phyloP scores from a whole-genome alignment of 352 stramenopile genomes.

The Pelagophyceae sp. region DNA sequence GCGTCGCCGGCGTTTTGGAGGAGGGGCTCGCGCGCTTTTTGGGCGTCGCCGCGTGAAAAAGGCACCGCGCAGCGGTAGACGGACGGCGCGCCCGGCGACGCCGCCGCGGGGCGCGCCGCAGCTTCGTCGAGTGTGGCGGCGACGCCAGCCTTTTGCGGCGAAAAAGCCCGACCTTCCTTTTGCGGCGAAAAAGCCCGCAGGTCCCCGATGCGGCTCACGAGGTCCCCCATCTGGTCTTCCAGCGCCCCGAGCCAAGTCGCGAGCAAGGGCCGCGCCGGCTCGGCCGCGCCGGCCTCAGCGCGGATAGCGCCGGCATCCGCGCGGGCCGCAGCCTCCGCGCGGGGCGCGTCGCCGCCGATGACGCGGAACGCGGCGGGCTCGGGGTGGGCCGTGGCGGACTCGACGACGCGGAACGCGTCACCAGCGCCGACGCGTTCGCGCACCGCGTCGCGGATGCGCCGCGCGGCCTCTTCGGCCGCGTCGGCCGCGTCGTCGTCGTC shows the following conservation, averaged over 20 bases:
- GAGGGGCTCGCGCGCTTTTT: not conserved
- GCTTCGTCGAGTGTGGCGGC: not conserved
- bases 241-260: conserved; percentile 5
- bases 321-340: not conserved
- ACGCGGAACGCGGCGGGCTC: not conserved
- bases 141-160: not conserved
- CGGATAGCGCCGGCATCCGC: not conserved
- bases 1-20: not conserved
- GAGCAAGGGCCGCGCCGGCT: not conserved
- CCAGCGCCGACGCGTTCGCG: not conserved
- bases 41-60: not conserved
- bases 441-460: not conserved
- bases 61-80: not conserved
- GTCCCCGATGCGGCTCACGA: not conserved
- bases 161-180: not conserved
- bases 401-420: not conserved
- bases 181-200: not conserved
- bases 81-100: not conserved
- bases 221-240: not conserved
- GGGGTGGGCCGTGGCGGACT: not conserved
- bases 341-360: not conserved
- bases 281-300: not conserved
- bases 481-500: not conserved
- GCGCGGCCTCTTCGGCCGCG: not conserved
- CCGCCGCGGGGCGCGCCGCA: not conserved